These are phyloP conservation scores for Cladophialophora psammophila DNA, from an alignment of 2,329 filamentous ascomycete species.

Conservation along the genomic window DNA sequence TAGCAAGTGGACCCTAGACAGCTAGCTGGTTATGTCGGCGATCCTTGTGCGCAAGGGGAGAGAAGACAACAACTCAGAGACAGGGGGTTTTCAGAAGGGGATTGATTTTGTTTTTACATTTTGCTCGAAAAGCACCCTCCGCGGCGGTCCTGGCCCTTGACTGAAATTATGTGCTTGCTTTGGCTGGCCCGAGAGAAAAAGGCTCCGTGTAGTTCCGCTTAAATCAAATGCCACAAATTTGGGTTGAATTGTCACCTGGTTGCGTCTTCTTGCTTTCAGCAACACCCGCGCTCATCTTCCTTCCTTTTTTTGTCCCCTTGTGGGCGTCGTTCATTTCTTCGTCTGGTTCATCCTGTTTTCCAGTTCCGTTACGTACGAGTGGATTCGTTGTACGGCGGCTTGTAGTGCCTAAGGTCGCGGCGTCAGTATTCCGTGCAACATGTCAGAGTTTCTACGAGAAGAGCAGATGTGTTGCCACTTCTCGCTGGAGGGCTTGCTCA, in stretches of 20 bases:
- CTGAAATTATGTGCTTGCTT: conserved; percentile 11
- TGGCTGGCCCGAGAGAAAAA: not conserved
- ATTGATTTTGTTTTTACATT: conserved; percentile 19
- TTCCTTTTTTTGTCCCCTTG: not conserved
- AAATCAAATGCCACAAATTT: not conserved
- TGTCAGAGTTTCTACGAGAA: not conserved
- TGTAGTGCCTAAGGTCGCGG: conserved; percentile 73
- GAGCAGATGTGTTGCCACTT: not conserved
- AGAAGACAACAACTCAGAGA: not conserved
- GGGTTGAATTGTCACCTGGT: not conserved
- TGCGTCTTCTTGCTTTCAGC: not conserved
- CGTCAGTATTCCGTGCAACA: conserved; percentile 29
- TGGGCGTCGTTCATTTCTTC: conserved; percentile 29
- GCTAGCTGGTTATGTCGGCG: not conserved
- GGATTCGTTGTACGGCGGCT: conserved; percentile 83
- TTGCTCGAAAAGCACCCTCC: not conserved
- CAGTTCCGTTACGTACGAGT: conserved; percentile 79
- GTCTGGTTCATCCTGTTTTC: conserved; percentile 76
- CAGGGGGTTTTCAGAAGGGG: not conserved
- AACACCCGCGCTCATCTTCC: not conserved
- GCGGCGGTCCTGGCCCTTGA: not conserved
- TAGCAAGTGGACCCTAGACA: not conserved
- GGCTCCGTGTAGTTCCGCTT: not conserved
- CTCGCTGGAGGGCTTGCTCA: not conserved
- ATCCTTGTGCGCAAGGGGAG: not conserved